Evolutionary conservation across 768 basidiomycete species (phyloP), one percentile per base, ranked within the genome.

Genomic region (Lactarius deliciosus): DNA sequence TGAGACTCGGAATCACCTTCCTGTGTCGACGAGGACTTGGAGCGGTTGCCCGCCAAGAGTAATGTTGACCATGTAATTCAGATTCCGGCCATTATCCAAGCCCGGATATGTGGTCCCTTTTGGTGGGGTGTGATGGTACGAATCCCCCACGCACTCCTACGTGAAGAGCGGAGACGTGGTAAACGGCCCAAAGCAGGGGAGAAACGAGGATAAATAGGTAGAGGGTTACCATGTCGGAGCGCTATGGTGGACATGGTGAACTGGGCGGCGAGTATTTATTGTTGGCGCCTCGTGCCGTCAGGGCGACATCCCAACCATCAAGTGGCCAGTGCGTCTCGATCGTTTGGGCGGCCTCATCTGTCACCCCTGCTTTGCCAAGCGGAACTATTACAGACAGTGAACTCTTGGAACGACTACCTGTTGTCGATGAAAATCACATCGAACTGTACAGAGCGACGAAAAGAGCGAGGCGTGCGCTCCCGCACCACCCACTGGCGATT

Each of bases 11-110:
- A 32, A 50, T 47, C 63, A 76, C 75, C 75, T 77, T 43, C 77
- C 77, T 8, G 76, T 77, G 61, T 77, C 77, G n/a, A 76, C 68
- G 11, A 75, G 70, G 36, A 75, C 74, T 11, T 67, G 57, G 57
- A 74, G 69, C 40, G 55, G 54, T 41, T 66, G 68, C 40, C 73
- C 76, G 45, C 71, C 70, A 30, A 77, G 65, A 11, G 75, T 74
- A 45, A 77, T 57, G 59, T 76, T 74, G 28, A 71, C 70, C 59
- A 64, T 72, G 62, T 77, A 77, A 58, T 72, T 70, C 58, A 75
- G 56, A 58, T 76, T 75, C 6, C 64, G 64, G 32, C 57, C 41
- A 64, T 75, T 70, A 9, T 28, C 38, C 36, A 58, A 38, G 18
- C 38, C 38, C 57, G 22, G 57, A 40, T 58, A 40, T 28, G 38